These are phyloP conservation scores for Colletotrichum sp. DNA, from an alignment of 2,329 filamentous ascomycete genomes.

Conservation along the genomic window DNA sequence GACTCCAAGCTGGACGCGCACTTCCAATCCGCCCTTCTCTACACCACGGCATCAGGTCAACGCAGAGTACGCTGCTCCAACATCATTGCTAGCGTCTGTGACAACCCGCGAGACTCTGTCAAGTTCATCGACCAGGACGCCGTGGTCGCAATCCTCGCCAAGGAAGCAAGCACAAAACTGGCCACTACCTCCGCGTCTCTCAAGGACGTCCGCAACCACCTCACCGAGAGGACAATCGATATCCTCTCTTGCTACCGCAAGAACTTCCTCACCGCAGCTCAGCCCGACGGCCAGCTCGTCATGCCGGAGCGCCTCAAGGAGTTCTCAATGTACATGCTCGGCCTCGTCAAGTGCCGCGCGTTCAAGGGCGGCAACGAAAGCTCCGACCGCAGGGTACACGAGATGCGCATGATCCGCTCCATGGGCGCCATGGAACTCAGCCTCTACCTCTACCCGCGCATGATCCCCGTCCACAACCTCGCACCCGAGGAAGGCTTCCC, in stretches of 20 bases:
- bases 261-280: slow-evolving; percentile 80
- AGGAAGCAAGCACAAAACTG: slow-evolving; percentile 91
- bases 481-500: slow-evolving; percentile 88
- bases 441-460: slow-evolving; percentile 92
- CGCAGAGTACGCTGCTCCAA: slow-evolving; percentile 92
- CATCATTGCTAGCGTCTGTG: slow-evolving; percentile 89
- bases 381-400: slow-evolving; percentile 87
- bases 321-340: slow-evolving; percentile 94
- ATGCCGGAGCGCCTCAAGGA: slow-evolving; percentile 96
- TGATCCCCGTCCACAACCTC: slow-evolving; percentile 90
- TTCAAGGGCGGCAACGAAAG: slow-evolving; percentile 94
- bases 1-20: slow-evolving; percentile 96
- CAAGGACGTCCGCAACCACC: slow-evolving; percentile 82
- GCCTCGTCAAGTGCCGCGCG: slow-evolving; percentile 86
- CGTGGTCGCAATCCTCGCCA: slow-evolving; percentile 85
- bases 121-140: slow-evolving; percentile 97
- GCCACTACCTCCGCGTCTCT: slow-evolving; percentile 71
- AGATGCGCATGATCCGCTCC: slow-evolving; percentile 86
- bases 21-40: slow-evolving; percentile 94
- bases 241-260: slow-evolving; percentile 92
- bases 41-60: slow-evolving; percentile 89
- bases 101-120: slow-evolving; percentile 83
- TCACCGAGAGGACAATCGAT: slow-evolving; percentile 93
- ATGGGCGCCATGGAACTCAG: slow-evolving; percentile 88
- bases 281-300: slow-evolving; percentile 91